These are phyloP conservation scores for Thalassiosira mediterranea DNA, from an alignment of 352 stramenopile species.

Conservation along the genomic window DNA sequence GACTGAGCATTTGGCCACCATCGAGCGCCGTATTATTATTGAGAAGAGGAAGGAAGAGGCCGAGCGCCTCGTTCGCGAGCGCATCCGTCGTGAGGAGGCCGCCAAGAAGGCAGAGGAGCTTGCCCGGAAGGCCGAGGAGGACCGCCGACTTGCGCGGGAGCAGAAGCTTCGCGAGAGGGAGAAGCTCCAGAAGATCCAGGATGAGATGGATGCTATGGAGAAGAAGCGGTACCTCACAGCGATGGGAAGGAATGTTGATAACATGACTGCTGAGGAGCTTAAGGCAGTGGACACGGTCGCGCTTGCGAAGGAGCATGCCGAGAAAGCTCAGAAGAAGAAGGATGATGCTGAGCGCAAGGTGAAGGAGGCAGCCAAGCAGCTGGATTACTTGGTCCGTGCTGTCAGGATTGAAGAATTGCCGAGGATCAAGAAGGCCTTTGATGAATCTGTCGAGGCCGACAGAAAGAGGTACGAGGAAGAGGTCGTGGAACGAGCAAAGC, in stretches of 20 bases:
- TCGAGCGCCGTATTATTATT: conserved; percentile 92
- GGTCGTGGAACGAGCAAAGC: conserved; percentile 85
- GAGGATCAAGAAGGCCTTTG: conserved; percentile 85
- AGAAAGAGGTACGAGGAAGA: conserved; percentile 87
- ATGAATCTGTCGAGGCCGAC: conserved; percentile 86
- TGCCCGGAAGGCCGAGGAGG: conserved; percentile 93
- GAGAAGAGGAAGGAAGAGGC: conserved; percentile 97
- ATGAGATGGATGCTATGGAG: conserved; percentile 93
- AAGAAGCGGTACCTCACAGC: conserved; percentile 82
- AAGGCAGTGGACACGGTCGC: conserved; percentile 70
- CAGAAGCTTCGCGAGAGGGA: conserved; percentile 87
- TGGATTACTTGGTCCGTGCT: conserved; percentile 96
- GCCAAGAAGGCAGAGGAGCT: conserved; percentile 87
- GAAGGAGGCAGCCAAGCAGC: conserved; percentile 84
- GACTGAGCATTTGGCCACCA: conserved; percentile 86
- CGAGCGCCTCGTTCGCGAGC: conserved; percentile 92
- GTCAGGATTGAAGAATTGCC: conserved; percentile 95
- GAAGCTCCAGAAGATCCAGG: conserved; percentile 95
- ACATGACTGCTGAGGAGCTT: conserved; percentile 83
- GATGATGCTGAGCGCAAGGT: conserved; percentile 93
- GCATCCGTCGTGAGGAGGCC: conserved; percentile 86
- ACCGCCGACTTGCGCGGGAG: conserved; percentile 73
- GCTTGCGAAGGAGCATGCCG: conserved; percentile 91
- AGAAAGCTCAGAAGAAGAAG: conserved; percentile 94
- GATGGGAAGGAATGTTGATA: conserved; percentile 83